Evolutionary conservation across 2,329 filamentous ascomycete genomes (phyloP), one percentile per base, ranked within the genome.

Genomic region (Neofusicoccum kwambonambiense): DNA sequence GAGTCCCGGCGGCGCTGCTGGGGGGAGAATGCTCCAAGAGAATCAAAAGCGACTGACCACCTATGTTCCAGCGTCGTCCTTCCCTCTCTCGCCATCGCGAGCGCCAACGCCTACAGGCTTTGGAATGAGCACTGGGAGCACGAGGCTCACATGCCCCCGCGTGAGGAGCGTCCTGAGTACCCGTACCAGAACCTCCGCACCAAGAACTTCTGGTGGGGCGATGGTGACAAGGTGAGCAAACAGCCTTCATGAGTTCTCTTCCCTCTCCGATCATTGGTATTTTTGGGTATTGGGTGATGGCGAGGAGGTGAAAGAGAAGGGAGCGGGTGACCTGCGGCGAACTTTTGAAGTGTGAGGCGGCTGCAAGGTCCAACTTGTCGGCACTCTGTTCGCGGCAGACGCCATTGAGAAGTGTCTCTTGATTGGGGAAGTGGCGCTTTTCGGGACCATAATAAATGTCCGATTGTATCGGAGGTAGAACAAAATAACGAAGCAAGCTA

Each of bases 81-180:
- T 70, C 93, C 94, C 64, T 84, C 81, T 78, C 83, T 98, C 65
- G 81, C 89, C 71, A 82, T 93, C 70, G 89, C 90, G 67, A 78
- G 81, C 70, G 83, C 89, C 81, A 99, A 99, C 80, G 93, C 93
- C 74, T 97, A 90, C 79, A 88, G 89, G 76, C 88, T 97, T 69
- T 99, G 93, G 92, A 89, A 87, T 74, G 92, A 96, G 83, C 95
- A 99, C 82, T 98, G 94, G 94, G 91, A 96, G 82, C 95, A 99
- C 86, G 92, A 90, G 87, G 82, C 80, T 62, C 94, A 98, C 83
- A 82, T 91, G 80, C 87, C 90, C 67, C 91, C 95, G 70, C 84
- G 94, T 72, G 92, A 96, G 84, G 95, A 99, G 83, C 90, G 91
- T 76, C 82, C 86, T 74, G 92, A 98, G 84, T 99, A 98, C 82